Conservation (phyloP, 176 grass and related monocot genomes). For the Lolium multiflorum region DNA sequence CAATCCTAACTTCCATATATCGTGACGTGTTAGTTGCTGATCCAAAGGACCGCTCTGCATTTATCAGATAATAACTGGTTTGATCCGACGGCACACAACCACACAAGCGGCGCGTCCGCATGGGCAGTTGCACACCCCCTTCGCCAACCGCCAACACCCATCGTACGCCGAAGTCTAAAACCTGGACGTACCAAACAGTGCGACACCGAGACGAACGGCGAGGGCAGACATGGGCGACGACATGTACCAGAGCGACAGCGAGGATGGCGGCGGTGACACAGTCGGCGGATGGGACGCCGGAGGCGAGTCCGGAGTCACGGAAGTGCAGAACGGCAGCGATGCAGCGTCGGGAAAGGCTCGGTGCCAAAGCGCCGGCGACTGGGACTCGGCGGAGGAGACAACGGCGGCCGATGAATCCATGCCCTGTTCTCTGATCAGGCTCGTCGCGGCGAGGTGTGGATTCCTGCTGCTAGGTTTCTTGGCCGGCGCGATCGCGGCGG, state of each 20-base stretch:
- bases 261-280: not conserved
- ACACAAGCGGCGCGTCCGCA: not conserved
- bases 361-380: not conserved
- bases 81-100: too few species aligned
- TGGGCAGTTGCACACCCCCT: not conserved
- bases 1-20: too few species aligned
- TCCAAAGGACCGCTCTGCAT: too few species aligned
- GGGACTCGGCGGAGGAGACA: not conserved
- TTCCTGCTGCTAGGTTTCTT: slow-evolving; percentile 49
- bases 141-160: not conserved
- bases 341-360: not conserved
- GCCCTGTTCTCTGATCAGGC: not conserved
- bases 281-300: not conserved
- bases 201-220: not conserved
- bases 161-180: not conserved
- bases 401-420: not conserved
- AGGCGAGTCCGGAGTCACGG: slow-evolving; percentile 32
- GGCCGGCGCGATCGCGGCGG: not conserved
- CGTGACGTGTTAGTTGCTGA: too few species aligned
- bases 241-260: not conserved
- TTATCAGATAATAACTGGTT: too few species aligned
- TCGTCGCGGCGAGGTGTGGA: not conserved
- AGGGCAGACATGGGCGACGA: not conserved
- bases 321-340: slow-evolving; percentile 5
- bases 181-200: not conserved